Evolutionary conservation across 768 basidiomycete species (phyloP).

Genomic region (Amanita rimosa): DNA sequence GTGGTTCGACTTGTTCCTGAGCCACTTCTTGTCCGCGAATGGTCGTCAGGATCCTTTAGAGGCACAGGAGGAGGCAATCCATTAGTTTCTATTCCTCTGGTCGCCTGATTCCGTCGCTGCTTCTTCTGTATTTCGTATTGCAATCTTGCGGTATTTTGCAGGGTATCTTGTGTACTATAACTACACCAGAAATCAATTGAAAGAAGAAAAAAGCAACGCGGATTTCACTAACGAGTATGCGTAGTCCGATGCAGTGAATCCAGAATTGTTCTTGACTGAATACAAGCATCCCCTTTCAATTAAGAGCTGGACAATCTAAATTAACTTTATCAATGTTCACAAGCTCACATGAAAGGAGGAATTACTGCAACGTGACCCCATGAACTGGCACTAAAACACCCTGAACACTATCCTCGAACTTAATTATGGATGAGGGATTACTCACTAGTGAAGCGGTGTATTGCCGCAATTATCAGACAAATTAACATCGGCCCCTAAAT

Average conservation of each 20-base stretch:
- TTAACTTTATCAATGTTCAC: slow-evolving; percentile 2
- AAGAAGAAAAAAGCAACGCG: neutral
- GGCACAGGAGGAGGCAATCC: slow-evolving; percentile 31
- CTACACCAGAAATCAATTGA: slow-evolving; percentile 22
- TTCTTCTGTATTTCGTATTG: slow-evolving; percentile 78
- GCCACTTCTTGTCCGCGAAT: slow-evolving; percentile 62
- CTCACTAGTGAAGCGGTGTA: slow-evolving; percentile 88
- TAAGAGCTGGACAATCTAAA: slow-evolving; percentile 72
- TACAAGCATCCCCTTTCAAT: slow-evolving; percentile 86
- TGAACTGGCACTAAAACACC: slow-evolving; percentile 56
- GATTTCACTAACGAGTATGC: slow-evolving; percentile 64
- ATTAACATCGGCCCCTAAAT: slow-evolving; percentile 84
- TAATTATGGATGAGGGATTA: slow-evolving; percentile 8
- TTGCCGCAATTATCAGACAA: slow-evolving; percentile 88
- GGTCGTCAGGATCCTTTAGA: slow-evolving; percentile 29
- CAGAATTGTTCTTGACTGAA: slow-evolving; percentile 76
- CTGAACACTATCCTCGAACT: slow-evolving; percentile 5
- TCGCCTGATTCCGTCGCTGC: slow-evolving; percentile 56
- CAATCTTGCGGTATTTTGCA: slow-evolving; percentile 70
- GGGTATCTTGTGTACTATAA: slow-evolving; percentile 60
- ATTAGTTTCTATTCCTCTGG: slow-evolving; percentile 53
- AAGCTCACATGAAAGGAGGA: slow-evolving; percentile 8
- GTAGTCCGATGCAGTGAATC: slow-evolving; percentile 88
- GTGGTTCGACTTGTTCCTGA: slow-evolving; percentile 76
- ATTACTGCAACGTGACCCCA: slow-evolving; percentile 78